phyloP scores from a whole-genome alignment of 371 early-diverging fungal species.

The Apophysomyces elegans region DNA sequence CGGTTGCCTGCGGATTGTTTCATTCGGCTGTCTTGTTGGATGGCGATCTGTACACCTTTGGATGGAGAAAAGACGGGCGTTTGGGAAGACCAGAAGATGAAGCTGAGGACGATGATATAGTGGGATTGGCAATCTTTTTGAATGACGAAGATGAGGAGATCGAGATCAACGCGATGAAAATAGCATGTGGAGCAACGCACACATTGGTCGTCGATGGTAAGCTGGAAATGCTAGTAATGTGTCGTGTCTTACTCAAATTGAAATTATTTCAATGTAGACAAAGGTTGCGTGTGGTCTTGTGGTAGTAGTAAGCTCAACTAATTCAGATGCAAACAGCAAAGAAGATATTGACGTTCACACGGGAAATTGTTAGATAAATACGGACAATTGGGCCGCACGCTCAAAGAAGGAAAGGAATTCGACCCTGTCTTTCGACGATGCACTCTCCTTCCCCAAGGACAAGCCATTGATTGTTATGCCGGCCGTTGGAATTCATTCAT shows the following conservation, averaged over 20 bases:
- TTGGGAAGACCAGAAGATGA: conserved; percentile 33
- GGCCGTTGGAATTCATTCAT: conserved; percentile 44
- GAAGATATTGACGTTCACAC: background rate
- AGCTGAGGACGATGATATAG: conserved; percentile 20
- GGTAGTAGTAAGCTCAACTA: conserved; percentile 34
- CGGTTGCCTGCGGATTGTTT: conserved; percentile 37
- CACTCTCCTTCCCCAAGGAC: conserved; percentile 8
- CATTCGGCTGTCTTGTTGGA: conserved; percentile 41
- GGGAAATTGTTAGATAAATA: conserved; percentile 27
- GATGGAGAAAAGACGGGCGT: conserved; percentile 39
- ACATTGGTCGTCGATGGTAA: conserved; percentile 49
- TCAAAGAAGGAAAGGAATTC: background rate
- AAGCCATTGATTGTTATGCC: conserved; percentile 34
- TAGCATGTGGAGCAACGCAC: conserved; percentile 41
- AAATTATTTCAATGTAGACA: conserved; percentile 18
- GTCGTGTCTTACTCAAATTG: background rate
- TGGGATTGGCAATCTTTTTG: conserved; percentile 25
- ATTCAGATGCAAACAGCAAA: background rate
- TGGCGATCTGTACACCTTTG: conserved; percentile 50
- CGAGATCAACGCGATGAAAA: conserved; percentile 30
- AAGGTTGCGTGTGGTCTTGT: conserved; percentile 42
- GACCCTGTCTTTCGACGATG: conserved; percentile 30
- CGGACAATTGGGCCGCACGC: conserved; percentile 33
- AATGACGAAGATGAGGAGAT: conserved; percentile 22
- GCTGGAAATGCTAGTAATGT: background rate